These are phyloP conservation scores for Plasmodium knowlesi DNA, from an alignment of 169 alveolate genomes.

Conservation along the genomic window DNA sequence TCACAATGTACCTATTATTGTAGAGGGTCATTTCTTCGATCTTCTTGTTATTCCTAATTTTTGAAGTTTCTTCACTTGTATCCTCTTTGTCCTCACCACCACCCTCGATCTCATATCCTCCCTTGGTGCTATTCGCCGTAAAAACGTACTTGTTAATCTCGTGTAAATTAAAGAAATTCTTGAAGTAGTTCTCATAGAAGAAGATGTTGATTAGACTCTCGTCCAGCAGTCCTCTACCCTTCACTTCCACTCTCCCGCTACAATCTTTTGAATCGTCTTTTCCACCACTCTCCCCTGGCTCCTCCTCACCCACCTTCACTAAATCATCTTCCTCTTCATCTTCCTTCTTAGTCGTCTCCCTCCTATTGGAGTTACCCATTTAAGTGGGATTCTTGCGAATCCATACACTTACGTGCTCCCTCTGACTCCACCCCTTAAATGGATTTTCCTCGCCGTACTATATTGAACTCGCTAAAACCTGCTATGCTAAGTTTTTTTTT, in stretches of 20 bases:
- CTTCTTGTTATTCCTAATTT: not conserved
- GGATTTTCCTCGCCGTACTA: not conserved
- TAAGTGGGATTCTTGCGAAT: not conserved
- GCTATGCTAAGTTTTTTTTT: not conserved
- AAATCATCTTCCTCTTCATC: conserved; percentile 22
- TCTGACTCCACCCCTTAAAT: not conserved
- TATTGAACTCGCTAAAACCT: not conserved
- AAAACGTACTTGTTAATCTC: conserved; percentile 8
- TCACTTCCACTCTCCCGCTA: not conserved
- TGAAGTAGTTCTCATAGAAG: conserved; percentile 37
- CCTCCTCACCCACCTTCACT: conserved; percentile 7
- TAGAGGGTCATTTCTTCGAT: conserved; percentile 3
- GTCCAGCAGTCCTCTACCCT: not conserved
- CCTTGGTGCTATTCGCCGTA: not conserved
- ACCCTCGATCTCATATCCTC: not conserved
- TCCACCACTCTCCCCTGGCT: not conserved
- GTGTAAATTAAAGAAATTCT: conserved; percentile 1
- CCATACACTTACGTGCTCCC: not conserved
- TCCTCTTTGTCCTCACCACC: not conserved
- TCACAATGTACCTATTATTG: conserved; percentile 33
- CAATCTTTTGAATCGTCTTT: not conserved
- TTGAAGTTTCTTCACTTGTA: not conserved
- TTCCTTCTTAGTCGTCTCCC: conserved; percentile 4
- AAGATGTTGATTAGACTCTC: conserved; percentile 1
- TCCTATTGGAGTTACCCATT: conserved; percentile 53